These are phyloP conservation scores for Santalum album DNA, from an alignment of 164 flowering plant species.

Conservation along the genomic window DNA sequence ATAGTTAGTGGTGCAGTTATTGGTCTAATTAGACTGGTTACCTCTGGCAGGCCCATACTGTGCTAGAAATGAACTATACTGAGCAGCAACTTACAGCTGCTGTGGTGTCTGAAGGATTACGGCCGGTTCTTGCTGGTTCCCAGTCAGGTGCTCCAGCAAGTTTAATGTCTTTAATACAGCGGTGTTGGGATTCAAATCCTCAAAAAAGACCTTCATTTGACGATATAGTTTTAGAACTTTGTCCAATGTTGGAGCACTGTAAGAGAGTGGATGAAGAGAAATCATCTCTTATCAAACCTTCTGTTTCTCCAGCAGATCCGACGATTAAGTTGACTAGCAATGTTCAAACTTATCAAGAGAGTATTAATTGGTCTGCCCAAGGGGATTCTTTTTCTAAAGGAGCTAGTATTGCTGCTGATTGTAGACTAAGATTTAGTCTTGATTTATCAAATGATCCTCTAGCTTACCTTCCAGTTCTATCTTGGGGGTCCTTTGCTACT, in stretches of 20 bases:
- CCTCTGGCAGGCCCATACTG: conserved; percentile 82
- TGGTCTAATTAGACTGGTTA: background rate
- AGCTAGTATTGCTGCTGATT: conserved; percentile 16
- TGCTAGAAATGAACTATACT: conserved; percentile 90
- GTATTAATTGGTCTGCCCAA: conserved; percentile 56
- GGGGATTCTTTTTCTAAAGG: conserved; percentile 41
- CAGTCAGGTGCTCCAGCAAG: conserved; percentile 44
- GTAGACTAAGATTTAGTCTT: conserved; percentile 22
- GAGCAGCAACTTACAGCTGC: conserved; percentile 96
- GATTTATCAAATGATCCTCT: conserved; percentile 23
- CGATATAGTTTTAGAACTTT: conserved; percentile 58
- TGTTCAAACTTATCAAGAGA: conserved; percentile 26
- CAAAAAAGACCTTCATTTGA: conserved; percentile 66
- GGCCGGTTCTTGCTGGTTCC: conserved; percentile 63
- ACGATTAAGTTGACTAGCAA: conserved; percentile 13
- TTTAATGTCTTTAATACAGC: conserved; percentile 54
- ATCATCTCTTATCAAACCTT: conserved; percentile 11
- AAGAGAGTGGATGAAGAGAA: conserved; percentile 16
- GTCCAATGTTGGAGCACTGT: conserved; percentile 24
- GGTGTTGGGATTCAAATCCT: conserved; percentile 78
- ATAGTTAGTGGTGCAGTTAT: background rate
- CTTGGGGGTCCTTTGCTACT: conserved; percentile 86
- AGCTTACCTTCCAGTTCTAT: conserved; percentile 52
- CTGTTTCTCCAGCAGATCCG: conserved; percentile 16
- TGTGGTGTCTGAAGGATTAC: conserved; percentile 69